Evolutionary conservation across 2,329 filamentous ascomycete genomes (phyloP).

Genomic region (Drechslerella stenobrocha): DNA sequence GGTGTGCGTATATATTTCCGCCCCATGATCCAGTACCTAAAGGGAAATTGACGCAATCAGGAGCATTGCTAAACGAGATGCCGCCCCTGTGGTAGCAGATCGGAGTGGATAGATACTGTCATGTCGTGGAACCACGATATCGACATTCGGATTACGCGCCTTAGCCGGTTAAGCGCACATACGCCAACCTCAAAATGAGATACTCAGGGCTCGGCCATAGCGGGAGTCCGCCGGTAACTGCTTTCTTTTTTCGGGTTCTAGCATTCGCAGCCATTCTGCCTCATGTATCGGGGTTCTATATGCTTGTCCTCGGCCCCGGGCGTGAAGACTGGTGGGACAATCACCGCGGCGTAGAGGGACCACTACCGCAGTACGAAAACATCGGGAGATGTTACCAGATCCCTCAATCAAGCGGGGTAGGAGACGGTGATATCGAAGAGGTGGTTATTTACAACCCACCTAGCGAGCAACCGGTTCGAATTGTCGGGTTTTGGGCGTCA

Average conservation of each 20-base stretch:
- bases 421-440: constrained; percentile 4
- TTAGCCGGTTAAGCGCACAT: too few relatives aligned
- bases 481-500: constrained; percentile 6
- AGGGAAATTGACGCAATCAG: too few relatives aligned
- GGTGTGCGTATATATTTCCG: too few relatives aligned
- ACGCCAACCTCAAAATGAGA: too few relatives aligned
- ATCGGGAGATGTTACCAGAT: constrained; percentile 3
- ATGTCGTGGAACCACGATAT: too few relatives aligned
- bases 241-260: background rate
- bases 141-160: too few relatives aligned
- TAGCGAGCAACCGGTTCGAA: background rate
- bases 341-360: background rate
- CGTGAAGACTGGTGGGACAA: background rate
- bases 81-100: too few relatives aligned
- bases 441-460: constrained; percentile 24
- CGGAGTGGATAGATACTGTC: too few relatives aligned
- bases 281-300: background rate
- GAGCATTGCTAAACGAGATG: too few relatives aligned
- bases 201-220: too few relatives aligned
- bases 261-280: background rate
- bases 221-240: too few relatives aligned
- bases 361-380: background rate
- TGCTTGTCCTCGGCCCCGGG: background rate
- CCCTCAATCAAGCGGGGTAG: background rate
- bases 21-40: too few relatives aligned